Percentiles rank a stretch among this genome's conserved stretches.
Conservation (phyloP, 371 early-diverging fungal genomes). For the Mortierella sp. region DNA sequence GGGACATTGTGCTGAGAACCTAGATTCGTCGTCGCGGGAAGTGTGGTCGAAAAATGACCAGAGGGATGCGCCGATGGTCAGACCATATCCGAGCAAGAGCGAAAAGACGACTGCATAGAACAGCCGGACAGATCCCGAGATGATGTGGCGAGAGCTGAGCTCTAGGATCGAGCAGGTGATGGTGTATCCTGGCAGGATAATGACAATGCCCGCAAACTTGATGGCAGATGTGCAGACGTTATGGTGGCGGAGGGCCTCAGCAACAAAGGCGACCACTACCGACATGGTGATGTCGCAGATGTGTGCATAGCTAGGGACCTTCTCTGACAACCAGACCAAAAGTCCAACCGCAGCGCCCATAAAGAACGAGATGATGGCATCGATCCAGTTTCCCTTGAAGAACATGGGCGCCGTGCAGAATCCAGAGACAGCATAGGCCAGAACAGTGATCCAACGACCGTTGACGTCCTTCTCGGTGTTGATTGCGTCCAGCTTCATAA, state of each 20-base stretch:
- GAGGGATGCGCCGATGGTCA: constrained; percentile 75
- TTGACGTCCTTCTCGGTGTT: constrained; percentile 65
- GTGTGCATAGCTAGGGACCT: constrained; percentile 72
- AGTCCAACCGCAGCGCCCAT: constrained; percentile 71
- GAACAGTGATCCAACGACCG: constrained; percentile 61
- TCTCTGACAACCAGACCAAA: constrained; percentile 72
- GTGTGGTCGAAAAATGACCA: constrained; percentile 60
- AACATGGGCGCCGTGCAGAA: constrained; percentile 74
- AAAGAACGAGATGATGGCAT: constrained; percentile 69
- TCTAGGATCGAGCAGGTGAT: constrained; percentile 85
- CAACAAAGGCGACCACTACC: constrained; percentile 71
- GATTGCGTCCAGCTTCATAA: constrained; percentile 69
- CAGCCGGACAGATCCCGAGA: constrained; percentile 85
- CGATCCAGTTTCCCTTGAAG: constrained; percentile 76
- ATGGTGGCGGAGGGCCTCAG: constrained; percentile 61
- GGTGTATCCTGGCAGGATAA: constrained; percentile 79
- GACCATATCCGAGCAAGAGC: constrained; percentile 80
- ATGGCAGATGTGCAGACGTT: constrained; percentile 71
- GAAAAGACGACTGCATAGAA: constrained; percentile 85
- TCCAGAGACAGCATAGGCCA: constrained; percentile 70
- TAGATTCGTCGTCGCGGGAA: constrained; percentile 19
- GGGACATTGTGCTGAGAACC: constrained; percentile 32
- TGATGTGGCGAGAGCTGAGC: constrained; percentile 83
- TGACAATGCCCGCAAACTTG: constrained; percentile 72
- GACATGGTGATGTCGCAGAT: constrained; percentile 76